A percentile compares a stretch with the other conserved stretches of the same genome.
phyloP scores from a whole-genome alignment of 1,139 yeast species.

The Ashbya aceris region DNA sequence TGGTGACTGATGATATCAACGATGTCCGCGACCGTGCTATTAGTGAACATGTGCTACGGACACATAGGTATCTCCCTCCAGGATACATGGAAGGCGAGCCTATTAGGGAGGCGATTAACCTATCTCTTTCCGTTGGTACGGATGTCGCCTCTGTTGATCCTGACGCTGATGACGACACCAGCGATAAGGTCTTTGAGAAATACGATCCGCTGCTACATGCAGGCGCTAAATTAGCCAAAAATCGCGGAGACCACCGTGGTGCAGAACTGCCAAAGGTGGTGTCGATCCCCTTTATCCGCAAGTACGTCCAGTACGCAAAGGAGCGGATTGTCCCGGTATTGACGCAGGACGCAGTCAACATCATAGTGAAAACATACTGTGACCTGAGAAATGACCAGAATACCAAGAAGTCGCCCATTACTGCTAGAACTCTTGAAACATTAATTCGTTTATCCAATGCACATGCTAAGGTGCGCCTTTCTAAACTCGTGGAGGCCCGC shows the following conservation, averaged over 20 bases:
- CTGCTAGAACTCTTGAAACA: slow-evolving; percentile 96
- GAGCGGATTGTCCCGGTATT: slow-evolving; percentile 77
- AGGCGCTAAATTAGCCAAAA: slow-evolving; percentile 45
- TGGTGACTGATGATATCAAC: slow-evolving; percentile 91
- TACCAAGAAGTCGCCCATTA: slow-evolving; percentile 85
- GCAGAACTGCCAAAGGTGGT: slow-evolving; percentile 52
- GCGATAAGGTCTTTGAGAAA: slow-evolving; percentile 60
- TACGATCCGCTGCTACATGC: slow-evolving; percentile 77
- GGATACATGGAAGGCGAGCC: slow-evolving; percentile 95
- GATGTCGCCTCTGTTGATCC: slow-evolving; percentile 30
- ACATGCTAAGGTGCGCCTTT: slow-evolving; percentile 88
- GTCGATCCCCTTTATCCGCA: slow-evolving; percentile 78
- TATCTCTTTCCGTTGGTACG: slow-evolving; percentile 76
- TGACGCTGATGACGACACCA: slow-evolving; percentile 29
- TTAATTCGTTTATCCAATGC: slow-evolving; percentile 92
- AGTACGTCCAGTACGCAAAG: slow-evolving; percentile 90
- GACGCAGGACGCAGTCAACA: slow-evolving; percentile 68
- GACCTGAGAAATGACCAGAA: slow-evolving; percentile 75
- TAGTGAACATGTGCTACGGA: slow-evolving; percentile 89
- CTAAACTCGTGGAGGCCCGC: slow-evolving; percentile 58
- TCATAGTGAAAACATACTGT: slow-evolving; percentile 73
- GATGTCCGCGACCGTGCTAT: slow-evolving; percentile 78
- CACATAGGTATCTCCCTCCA: slow-evolving; percentile 84
- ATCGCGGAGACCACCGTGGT: slow-evolving; percentile 31
- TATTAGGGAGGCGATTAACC: slow-evolving; percentile 61